These are phyloP conservation scores for Aspergillus floridensis DNA, from an alignment of 2,329 filamentous ascomycete genomes.

Conservation along the genomic window DNA sequence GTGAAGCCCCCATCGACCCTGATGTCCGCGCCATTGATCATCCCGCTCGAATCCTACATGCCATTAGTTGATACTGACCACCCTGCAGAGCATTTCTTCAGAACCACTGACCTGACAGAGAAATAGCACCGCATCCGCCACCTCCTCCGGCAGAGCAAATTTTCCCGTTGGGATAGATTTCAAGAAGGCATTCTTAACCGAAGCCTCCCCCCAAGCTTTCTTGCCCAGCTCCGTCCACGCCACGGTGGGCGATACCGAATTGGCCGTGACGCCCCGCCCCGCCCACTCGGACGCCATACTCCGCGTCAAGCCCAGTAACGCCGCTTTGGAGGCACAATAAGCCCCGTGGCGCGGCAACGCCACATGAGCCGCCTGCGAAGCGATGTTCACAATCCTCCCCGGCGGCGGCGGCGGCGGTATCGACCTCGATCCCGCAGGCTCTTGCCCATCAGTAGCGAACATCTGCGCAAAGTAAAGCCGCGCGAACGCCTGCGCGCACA, in stretches of 20 bases:
- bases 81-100: neutral
- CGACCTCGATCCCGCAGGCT: neutral
- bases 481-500: slow-evolving; percentile 48
- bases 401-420: slow-evolving; percentile 31
- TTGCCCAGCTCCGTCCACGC: slow-evolving; percentile 48
- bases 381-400: slow-evolving; percentile 48
- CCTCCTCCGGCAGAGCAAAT: slow-evolving; percentile 41
- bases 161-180: slow-evolving; percentile 40
- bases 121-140: slow-evolving; percentile 40
- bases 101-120: slow-evolving; percentile 35
- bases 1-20: slow-evolving; percentile 43
- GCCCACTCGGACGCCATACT: slow-evolving; percentile 51
- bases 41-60: slow-evolving; percentile 37
- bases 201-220: slow-evolving; percentile 42
- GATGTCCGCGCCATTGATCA: slow-evolving; percentile 44
- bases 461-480: slow-evolving; percentile 34
- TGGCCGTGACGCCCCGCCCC: slow-evolving; percentile 45
- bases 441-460: neutral
- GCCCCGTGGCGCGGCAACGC: slow-evolving; percentile 47
- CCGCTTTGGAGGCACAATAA: slow-evolving; percentile 51
- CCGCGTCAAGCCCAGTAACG: slow-evolving; percentile 44
- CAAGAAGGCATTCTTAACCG: slow-evolving; percentile 37
- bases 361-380: slow-evolving; percentile 48
- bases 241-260: slow-evolving; percentile 47
- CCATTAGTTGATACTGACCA: neutral